These are phyloP conservation scores for Kregervanrija pseudodelftensis DNA, from an alignment of 805 yeast species.

Conservation along the genomic window DNA sequence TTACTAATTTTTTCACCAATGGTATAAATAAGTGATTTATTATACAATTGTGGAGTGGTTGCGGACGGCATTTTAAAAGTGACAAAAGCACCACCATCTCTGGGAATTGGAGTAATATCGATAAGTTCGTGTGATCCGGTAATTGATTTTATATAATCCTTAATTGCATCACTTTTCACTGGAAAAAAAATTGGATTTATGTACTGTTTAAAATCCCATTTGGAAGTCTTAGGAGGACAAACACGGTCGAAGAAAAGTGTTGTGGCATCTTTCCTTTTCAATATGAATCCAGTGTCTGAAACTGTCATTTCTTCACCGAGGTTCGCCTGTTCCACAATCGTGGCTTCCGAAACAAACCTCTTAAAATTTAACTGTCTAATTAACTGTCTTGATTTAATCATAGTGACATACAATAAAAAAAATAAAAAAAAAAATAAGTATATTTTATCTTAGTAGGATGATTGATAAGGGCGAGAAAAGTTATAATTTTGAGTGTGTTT, in stretches of 20 bases:
- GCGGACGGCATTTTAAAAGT: constrained; percentile 56
- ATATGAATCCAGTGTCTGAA: constrained; percentile 50
- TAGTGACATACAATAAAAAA: constrained; percentile 4
- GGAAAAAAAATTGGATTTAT: constrained; percentile 33
- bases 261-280: constrained; percentile 41
- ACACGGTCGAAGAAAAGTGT: constrained; percentile 52
- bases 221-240: constrained; percentile 33
- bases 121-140: constrained; percentile 32
- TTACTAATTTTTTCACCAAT: constrained; percentile 6
- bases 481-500: too few relatives aligned
- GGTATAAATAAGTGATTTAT: constrained; percentile 13
- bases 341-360: constrained; percentile 14
- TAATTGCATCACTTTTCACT: constrained; percentile 31
- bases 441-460: too few relatives aligned
- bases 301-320: constrained; percentile 51
- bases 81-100: constrained; percentile 95
- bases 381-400: constrained; percentile 12
- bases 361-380: too few relatives aligned
- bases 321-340: constrained; percentile 31
- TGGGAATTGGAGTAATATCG: constrained; percentile 58
- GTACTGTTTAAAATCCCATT: constrained; percentile 42
- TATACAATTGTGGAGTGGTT: constrained; percentile 13
- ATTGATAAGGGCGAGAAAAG: too few relatives aligned
- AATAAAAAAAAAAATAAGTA: too few relatives aligned
- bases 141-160: constrained; percentile 22